Evolutionary conservation across 2,329 filamentous ascomycete genomes (phyloP).

Genomic region (Fusarium armeniacum): DNA sequence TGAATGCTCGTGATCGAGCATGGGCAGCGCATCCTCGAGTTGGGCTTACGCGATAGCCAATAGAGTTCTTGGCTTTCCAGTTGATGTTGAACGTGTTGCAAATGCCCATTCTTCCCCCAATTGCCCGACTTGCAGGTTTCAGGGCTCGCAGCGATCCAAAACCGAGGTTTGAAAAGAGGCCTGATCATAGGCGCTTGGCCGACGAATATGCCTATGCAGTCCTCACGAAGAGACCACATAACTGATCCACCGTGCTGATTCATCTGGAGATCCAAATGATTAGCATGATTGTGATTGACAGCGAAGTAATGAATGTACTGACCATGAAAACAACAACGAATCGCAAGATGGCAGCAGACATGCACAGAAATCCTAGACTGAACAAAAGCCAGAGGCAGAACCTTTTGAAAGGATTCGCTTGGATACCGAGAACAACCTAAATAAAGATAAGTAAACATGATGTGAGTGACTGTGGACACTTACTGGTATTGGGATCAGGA

Average conservation of each 20-base stretch:
- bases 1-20: conserved; percentile 19
- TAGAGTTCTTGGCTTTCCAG: conserved; percentile 21
- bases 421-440: conserved; percentile 49
- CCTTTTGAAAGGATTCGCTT: conserved; percentile 50
- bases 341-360: conserved; percentile 49
- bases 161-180: conserved; percentile 48
- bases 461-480: fast-evolving
- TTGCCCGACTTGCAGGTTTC: neutral
- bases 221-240: conserved; percentile 58
- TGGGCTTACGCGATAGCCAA: neutral
- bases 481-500: conserved; percentile 55
- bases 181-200: conserved; percentile 56
- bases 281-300: fast-evolving
- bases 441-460: neutral
- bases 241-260: conserved; percentile 46
- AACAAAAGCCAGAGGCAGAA: conserved; percentile 53
- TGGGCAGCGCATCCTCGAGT: neutral
- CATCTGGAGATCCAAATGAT: neutral
- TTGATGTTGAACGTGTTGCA: neutral
- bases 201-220: conserved; percentile 56
- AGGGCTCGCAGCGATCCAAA: conserved; percentile 40
- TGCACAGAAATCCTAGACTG: conserved; percentile 53
- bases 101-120: neutral
- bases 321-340: conserved; percentile 52
- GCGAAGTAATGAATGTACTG: neutral